A percentile compares a stretch with the other conserved stretches of the same genome.
Conservation (phyloP, 164 flowering plant species). For the Chimonanthus praecox region DNA sequence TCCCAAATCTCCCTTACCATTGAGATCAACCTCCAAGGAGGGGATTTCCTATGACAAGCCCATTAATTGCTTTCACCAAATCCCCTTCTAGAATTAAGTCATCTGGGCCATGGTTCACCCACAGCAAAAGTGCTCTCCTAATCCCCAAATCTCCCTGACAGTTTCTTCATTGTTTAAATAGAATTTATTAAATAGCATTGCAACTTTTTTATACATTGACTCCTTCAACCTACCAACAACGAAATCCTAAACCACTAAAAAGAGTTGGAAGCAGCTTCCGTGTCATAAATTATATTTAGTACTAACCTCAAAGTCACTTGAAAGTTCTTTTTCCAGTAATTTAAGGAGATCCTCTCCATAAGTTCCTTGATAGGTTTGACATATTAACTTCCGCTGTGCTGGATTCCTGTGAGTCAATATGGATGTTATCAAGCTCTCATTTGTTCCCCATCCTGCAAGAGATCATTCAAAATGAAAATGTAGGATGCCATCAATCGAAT, state of each 20-base stretch:
- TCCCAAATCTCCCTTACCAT: too few species aligned
- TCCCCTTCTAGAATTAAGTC: too few species aligned
- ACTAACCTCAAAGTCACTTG: conserved; percentile 64
- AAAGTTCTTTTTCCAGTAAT: conserved; percentile 55
- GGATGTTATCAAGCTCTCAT: conserved; percentile 57
- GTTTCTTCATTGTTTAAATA: too few species aligned
- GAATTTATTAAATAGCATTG: too few species aligned
- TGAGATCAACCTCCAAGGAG: too few species aligned
- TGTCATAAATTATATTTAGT: neutral
- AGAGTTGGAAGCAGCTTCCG: neutral
- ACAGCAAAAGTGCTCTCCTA: too few species aligned
- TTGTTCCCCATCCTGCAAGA: conserved; percentile 81
- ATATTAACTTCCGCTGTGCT: conserved; percentile 49
- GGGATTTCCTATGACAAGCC: too few species aligned
- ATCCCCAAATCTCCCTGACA: too few species aligned
- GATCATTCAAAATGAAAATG: conserved; percentile 1
- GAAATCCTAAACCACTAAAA: neutral
- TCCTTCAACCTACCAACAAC: too few species aligned
- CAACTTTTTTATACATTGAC: too few species aligned
- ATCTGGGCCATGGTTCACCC: too few species aligned
- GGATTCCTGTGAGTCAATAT: conserved; percentile 74
- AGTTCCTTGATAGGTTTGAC: conserved; percentile 41
- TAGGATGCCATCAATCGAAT: neutral
- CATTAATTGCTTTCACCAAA: too few species aligned
- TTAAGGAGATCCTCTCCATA: conserved; percentile 74